Base-by-base conservation (phyloP, 164 flowering plant genomes). In the Umbellularia californica region DNA sequence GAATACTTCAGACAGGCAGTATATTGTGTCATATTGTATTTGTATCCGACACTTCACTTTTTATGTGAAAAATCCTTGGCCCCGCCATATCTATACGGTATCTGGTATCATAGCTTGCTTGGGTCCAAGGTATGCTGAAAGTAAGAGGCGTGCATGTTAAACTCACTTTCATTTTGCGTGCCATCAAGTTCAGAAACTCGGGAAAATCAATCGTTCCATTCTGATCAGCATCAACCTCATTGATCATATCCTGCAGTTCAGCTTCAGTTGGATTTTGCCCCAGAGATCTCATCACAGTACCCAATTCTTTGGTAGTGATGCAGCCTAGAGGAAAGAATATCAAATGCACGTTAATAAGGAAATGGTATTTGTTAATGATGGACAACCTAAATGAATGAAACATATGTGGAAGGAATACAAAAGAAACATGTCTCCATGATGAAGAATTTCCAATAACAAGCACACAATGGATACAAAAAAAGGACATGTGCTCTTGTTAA, bases 201-300 rank as follows among this genome's bases (percentile, higher is more conserved):
- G 79, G 79, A 25, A 77, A 77, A 47, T 77, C 79, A 24, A 77
- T 77, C 20, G 79, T 77, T 47, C 79, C 79, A 67, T 77, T 77
- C 27, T 72, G 75, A 72, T 77, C 79, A 55, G 79, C 79, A 68
- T 77, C 79, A 66, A 77, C 79, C 68, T 77, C 79, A 58, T 72
- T 77, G 65, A 77, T 77, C 79, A 77, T 77, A 68, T 77, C 79
- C 28, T 71, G 75, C 11, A 77, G 79, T 58, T 77, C 79, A 41
- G 79, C 79, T 60, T 77, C 79, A 55, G 79, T 77, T 19, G 79
- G 79, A 72, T 77, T 77, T 72, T 77, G 79, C 35, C 79, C 79
- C n/a, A 77, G 66, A 22, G 79, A 77, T 62, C 79, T 77, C 79
- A 77, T 77, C 58, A 77, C 79, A 35, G 79, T 77, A n/a, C 79